These are phyloP conservation scores for Candida succiphila DNA, from an alignment of 805 yeast species.

Conservation along the genomic window DNA sequence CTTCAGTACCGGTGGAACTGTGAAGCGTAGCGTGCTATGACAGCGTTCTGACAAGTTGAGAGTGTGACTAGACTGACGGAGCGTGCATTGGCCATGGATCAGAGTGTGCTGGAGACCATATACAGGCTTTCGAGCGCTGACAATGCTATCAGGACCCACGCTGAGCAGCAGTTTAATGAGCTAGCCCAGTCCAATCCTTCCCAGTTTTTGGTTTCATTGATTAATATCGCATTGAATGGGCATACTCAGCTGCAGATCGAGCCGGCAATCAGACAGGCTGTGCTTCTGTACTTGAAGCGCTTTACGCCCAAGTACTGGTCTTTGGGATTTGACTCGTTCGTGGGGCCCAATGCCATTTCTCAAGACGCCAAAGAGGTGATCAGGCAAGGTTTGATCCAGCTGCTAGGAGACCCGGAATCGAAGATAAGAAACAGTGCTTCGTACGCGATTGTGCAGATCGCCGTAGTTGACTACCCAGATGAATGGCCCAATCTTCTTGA, in stretches of 20 bases:
- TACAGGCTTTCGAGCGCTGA: conserved; percentile 25
- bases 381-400: conserved; percentile 37
- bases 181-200: conserved; percentile 41
- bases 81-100: conserved; percentile 7
- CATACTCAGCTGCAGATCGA: conserved; percentile 9
- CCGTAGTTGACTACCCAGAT: conserved; percentile 88
- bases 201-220: conserved; percentile 29
- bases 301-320: conserved; percentile 74
- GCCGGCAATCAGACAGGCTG: conserved; percentile 43
- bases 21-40: no score
- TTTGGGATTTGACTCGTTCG: conserved; percentile 66
- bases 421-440: conserved; percentile 61
- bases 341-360: conserved; percentile 43
- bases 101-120: conserved; percentile 9
- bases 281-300: conserved; percentile 57
- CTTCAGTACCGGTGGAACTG: no score
- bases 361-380: conserved; percentile 41
- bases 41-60: no score
- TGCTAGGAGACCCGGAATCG: conserved; percentile 39
- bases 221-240: conserved; percentile 27
- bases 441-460: conserved; percentile 72
- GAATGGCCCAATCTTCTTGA: conserved; percentile 78
- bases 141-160: conserved; percentile 37
- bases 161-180: conserved; percentile 40
- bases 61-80: no score